Conservation (phyloP, 257 asterid genomes). For the Rehmannia glutinosa region DNA sequence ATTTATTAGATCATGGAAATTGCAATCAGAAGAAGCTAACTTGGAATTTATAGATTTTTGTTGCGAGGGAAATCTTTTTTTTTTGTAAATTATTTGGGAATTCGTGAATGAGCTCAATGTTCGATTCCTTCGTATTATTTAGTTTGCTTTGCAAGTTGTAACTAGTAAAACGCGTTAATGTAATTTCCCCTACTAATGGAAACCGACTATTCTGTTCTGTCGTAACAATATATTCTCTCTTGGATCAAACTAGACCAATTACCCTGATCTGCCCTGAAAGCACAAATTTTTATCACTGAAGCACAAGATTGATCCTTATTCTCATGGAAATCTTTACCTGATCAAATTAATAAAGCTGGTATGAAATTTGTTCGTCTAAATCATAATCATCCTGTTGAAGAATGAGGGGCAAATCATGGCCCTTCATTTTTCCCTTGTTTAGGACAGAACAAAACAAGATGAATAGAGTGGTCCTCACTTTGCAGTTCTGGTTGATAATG, state of each 20-base stretch:
- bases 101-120: too few species aligned
- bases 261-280: too few species aligned
- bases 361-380: background rate
- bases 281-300: too few species aligned
- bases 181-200: conserved; percentile 35
- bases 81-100: conserved; percentile 43
- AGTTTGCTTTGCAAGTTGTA: conserved; percentile 49
- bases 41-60: conserved; percentile 29
- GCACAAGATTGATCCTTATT: too few species aligned
- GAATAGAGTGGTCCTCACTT: background rate
- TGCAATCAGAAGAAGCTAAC: conserved; percentile 39
- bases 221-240: too few species aligned
- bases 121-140: background rate
- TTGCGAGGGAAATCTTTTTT: conserved; percentile 26
- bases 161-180: conserved; percentile 39
- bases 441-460: background rate
- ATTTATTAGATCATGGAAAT: conserved; percentile 16
- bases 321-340: too few species aligned
- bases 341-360: too few species aligned
- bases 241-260: too few species aligned
- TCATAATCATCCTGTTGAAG: background rate
- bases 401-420: background rate
- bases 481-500: background rate
- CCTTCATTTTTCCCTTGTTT: background rate
- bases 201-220: conserved; percentile 3